Percentiles rank a stretch among this genome's conserved stretches.
Evolutionary conservation across 495 filamentous ascomycete species (phyloP).

Genomic region (Tuber calosporum): DNA sequence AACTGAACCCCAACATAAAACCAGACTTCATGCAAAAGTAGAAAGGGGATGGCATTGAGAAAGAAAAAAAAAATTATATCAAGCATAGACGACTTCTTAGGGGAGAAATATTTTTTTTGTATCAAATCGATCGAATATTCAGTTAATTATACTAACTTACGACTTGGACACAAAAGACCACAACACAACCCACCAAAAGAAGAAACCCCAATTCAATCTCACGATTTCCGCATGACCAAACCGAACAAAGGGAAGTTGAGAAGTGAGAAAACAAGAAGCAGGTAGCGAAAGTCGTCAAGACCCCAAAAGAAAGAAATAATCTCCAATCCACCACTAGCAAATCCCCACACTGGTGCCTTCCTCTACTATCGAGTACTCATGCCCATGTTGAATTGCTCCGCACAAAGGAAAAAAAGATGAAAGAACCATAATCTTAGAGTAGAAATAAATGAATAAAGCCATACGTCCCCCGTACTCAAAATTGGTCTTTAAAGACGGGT

Average conservation of each 20-base stretch:
- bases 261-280: neutral
- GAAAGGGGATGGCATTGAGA: neutral
- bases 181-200: neutral
- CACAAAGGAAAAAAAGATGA: conserved; percentile 14
- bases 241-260: neutral
- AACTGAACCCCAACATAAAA: neutral
- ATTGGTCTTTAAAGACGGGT: neutral
- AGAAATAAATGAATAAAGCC: neutral
- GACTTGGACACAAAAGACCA: neutral
- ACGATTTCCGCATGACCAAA: neutral
- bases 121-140: neutral
- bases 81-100: neutral
- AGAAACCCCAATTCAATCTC: neutral
- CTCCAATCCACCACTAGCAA: conserved; percentile 2
- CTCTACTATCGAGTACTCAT: conserved; percentile 38
- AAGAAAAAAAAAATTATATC: neutral
- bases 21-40: neutral
- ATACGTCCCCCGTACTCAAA: neutral
- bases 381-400: conserved; percentile 22
- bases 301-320: neutral
- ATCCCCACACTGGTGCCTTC: conserved; percentile 20
- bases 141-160: neutral
- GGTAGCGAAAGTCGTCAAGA: conserved; percentile 1
- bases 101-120: neutral
- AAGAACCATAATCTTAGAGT: conserved; percentile 14